phyloP scores from a whole-genome alignment of 495 filamentous ascomycete species.

The Saxophila tyrrhenica region DNA sequence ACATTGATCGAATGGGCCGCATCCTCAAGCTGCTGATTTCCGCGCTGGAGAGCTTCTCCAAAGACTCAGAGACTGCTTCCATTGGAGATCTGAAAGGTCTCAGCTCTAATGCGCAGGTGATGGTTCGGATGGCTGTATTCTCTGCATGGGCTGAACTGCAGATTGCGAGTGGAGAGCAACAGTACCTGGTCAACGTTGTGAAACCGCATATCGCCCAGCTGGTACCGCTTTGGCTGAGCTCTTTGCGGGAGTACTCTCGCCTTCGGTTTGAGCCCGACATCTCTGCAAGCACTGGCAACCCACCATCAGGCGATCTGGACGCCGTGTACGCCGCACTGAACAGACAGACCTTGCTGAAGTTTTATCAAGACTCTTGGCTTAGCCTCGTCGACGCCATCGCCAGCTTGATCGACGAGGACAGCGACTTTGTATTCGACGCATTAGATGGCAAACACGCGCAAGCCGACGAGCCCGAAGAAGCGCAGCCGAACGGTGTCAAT shows the following conservation, averaged over 20 bases:
- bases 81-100: constrained; percentile 91
- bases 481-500: constrained; percentile 15
- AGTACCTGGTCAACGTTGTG: constrained; percentile 77
- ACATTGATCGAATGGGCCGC: constrained; percentile 94
- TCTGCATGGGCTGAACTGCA: constrained; percentile 99
- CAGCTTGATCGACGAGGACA: constrained; percentile 93
- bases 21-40: constrained; percentile 88
- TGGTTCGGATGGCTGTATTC: constrained; percentile 94
- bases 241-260: constrained; percentile 84
- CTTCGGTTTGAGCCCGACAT: constrained; percentile 95
- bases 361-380: constrained; percentile 96
- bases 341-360: constrained; percentile 81
- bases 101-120: constrained; percentile 91
- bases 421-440: constrained; percentile 93
- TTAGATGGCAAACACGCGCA: constrained; percentile 60
- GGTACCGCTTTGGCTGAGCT: constrained; percentile 87
- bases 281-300: constrained; percentile 65
- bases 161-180: constrained; percentile 87
- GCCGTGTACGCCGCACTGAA: constrained; percentile 89
- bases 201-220: constrained; percentile 81
- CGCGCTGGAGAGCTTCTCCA: constrained; percentile 82
- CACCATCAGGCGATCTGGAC: constrained; percentile 68
- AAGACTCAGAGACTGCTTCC: constrained; percentile 65
- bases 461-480: constrained; percentile 21
- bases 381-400: constrained; percentile 96